phyloP scores from a whole-genome alignment of 2,329 filamentous ascomycete genomes.

The Ascochyta clinopodiicola region DNA sequence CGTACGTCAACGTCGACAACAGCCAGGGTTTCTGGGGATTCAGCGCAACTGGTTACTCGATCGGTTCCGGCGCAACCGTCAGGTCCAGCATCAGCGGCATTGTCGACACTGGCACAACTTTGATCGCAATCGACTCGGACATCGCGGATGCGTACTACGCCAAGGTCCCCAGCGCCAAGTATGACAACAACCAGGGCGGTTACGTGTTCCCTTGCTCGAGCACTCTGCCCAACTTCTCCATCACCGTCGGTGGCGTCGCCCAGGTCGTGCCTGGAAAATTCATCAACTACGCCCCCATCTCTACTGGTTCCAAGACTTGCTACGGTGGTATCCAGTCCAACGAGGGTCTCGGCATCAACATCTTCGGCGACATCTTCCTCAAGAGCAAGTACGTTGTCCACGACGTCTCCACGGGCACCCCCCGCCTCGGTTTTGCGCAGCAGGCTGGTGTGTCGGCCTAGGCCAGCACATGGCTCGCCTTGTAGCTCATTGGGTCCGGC shows the following conservation, averaged over 20 bases:
- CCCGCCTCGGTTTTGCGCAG: constrained; percentile 54
- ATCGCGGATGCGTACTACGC: constrained; percentile 67
- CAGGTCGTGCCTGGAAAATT: constrained; percentile 61
- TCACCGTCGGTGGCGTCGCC: constrained; percentile 58
- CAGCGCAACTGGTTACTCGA: constrained; percentile 61
- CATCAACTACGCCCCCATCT: constrained; percentile 61
- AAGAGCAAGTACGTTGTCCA: constrained; percentile 78
- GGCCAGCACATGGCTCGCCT: not conserved
- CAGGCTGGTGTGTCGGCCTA: constrained; percentile 39
- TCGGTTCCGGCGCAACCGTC: constrained; percentile 55
- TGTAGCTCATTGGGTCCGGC: not conserved
- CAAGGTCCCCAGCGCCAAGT: constrained; percentile 59
- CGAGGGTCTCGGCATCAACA: constrained; percentile 65
- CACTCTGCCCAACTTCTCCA: constrained; percentile 60
- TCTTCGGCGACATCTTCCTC: constrained; percentile 80
- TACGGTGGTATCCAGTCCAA: constrained; percentile 78
- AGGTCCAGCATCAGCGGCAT: constrained; percentile 60
- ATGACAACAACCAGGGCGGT: constrained; percentile 59
- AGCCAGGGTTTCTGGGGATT: constrained; percentile 70
- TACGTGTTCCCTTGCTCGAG: constrained; percentile 62
- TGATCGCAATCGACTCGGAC: constrained; percentile 63
- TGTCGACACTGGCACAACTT: constrained; percentile 74
- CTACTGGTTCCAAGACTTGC: constrained; percentile 58
- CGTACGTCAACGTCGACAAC: constrained; percentile 63
- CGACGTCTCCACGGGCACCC: constrained; percentile 39